Base-by-base conservation (phyloP, 2,329 filamentous ascomycete genomes). In the Westerdykella ornata region DNA sequence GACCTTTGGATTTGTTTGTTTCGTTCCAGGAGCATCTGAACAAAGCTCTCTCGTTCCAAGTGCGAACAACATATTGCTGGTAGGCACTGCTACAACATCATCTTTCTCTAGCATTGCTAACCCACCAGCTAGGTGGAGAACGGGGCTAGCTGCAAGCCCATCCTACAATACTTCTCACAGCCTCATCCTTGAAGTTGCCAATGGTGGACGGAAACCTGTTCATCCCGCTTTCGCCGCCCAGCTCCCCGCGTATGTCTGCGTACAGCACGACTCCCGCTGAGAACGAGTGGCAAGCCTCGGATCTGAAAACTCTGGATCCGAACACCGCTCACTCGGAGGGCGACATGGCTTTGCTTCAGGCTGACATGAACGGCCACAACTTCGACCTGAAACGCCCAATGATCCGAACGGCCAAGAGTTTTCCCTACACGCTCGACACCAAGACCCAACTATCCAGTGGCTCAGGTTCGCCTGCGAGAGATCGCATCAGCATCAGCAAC, bases 181-280 rank as follows among this genome's bases (percentile, higher is more conserved):
- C 22, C 22, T 26, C n/a, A 26, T 26, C 22, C 22, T 26, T 38
- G 43, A 57, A 62, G 59, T 55, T 51, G 52, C 60, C 57, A 67
- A 68, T 68, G 65, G 59, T 71, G 59, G 62, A 68, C 62, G 66
- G 65, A 63, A 68, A 61, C 57, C 64, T 66, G 52, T 64, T 67
- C 58, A 67, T 69, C 59, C 69, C 68, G 53, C 58, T 72, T 53
- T 73, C 71, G 60, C 71, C 71, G 52, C 71, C 71, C 45, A 71
- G 60, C 48, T 73, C 71, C 59, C 71, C 71, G 61, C 70, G 66
- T 59, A 72, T 72, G 70, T 72, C 68, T 68, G 68, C 63, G 55
- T 69, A 68, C 53, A 61, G 63, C 57, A 60, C 63, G 47, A 68
- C 66, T 51, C 54, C 61, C 47, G 56, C 59, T 60, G 65, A 70